Base-by-base conservation (phyloP, 2,329 filamentous ascomycete species). In the Pseudocercospora cruenta region DNA sequence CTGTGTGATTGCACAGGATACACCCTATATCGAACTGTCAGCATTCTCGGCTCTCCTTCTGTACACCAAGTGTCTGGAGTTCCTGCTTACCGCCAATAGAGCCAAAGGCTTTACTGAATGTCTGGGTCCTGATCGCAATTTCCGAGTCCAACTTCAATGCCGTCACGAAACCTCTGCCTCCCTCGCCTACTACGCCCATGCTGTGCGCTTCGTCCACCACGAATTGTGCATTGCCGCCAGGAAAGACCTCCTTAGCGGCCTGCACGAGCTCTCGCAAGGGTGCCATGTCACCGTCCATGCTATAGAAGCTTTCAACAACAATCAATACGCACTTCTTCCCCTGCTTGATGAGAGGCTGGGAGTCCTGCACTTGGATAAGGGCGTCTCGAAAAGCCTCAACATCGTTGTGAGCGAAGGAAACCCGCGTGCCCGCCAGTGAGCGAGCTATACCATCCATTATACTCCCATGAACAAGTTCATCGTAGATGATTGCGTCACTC, bases 211-310 rank as follows among this genome's bases (percentile, higher is more conserved):
- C 62, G 28, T 64, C 62, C 5, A 64, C 55, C 22, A 59, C n/a
- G 62, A 64, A 64, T 26, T 47, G 31, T 31, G 24, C 28, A 28
- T 64, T 60, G 14, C 62, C 62, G 16, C 58, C 21, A n/a, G 62
- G 62, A 22, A 64, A 59, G 5, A 64, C 24, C 24, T 64, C 55
- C 31, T 49, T 60, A 4, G 54, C 54, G 84, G 84, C 65, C 92
- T 96, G 58, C 84, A 89, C 66, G 84, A 88, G 31, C 88, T 88
- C 8, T 83, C 97, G 58, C 90, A 90, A 77, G 87, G 89, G 62
- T 93, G 94, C 1, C 94, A 97, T 76, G 93, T 97, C 19, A 87
- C 62, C 62, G 43, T 64, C 62, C 62, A 64, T 64, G 53, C 62
- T 64, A 19, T 64, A 64, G 10, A 64, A 16, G 7, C 19, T 24